These are phyloP conservation scores for Bathelium albidoporum DNA, from an alignment of 495 filamentous ascomycete genomes.

Conservation along the genomic window DNA sequence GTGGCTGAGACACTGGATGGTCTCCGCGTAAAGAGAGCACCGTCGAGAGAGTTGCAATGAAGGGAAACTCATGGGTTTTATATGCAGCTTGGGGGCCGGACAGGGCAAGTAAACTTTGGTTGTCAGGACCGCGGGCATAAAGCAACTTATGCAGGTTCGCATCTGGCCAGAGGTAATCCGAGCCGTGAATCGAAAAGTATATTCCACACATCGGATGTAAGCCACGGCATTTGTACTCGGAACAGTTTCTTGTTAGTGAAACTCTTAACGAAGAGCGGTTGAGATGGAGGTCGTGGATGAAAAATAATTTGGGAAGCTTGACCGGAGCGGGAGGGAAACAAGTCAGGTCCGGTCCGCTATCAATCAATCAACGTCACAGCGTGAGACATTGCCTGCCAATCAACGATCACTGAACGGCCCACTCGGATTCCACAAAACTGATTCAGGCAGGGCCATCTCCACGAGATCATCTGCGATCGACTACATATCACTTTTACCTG, in stretches of 20 bases:
- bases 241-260: not conserved
- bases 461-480: not conserved
- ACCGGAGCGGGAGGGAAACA: not conserved
- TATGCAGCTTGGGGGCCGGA: not conserved
- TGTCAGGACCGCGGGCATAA: slow-evolving; percentile 48
- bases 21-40: slow-evolving; percentile 79
- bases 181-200: slow-evolving; percentile 44
- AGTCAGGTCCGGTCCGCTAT: not conserved
- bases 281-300: not conserved
- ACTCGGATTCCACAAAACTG: too few species aligned
- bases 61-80: not conserved
- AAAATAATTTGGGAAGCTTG: not conserved
- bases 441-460: not conserved
- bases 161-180: slow-evolving; percentile 27
- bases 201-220: slow-evolving; percentile 50
- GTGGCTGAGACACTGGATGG: slow-evolving; percentile 60
- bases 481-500: not conserved
- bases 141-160: slow-evolving; percentile 38
- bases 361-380: not conserved
- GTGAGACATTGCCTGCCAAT: not conserved
- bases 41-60: slow-evolving; percentile 63
- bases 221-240: not conserved
- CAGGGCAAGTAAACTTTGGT: slow-evolving; percentile 12
- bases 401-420: too few species aligned
- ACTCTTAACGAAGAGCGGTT: not conserved